phyloP scores from a whole-genome alignment of 768 basidiomycete genomes.

The Psilocybe sp. region DNA sequence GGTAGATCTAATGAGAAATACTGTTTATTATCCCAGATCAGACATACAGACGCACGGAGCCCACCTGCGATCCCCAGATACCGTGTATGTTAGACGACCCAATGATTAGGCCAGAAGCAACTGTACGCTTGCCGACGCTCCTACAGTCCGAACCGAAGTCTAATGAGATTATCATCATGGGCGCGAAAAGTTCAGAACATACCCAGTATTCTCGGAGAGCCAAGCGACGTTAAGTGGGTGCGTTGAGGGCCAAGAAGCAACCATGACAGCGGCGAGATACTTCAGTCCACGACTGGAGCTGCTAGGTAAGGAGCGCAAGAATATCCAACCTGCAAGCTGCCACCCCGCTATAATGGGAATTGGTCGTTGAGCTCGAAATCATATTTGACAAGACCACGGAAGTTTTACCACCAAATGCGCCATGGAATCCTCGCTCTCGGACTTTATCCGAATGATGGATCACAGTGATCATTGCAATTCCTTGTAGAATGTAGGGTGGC shows the following conservation, averaged over 20 bases:
- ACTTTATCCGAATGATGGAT: conserved; percentile 31
- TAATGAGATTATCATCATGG: too few relatives aligned
- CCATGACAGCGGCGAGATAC: conserved; percentile 32
- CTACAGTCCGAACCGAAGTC: too few relatives aligned
- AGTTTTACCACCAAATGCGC: conserved; percentile 30
- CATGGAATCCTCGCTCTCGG: conserved; percentile 32
- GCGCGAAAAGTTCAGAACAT: not conserved
- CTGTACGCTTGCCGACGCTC: conserved; percentile 30
- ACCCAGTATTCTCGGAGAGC: conserved; percentile 39
- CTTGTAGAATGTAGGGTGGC: conserved; percentile 34
- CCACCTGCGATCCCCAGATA: conserved; percentile 29
- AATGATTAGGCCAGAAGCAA: conserved; percentile 34
- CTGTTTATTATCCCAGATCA: not conserved
- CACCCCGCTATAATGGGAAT: conserved; percentile 26
- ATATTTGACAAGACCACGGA: not conserved
- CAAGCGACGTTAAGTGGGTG: conserved; percentile 38
- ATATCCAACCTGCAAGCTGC: conserved; percentile 35
- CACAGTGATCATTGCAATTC: conserved; percentile 28
- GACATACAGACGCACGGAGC: not conserved
- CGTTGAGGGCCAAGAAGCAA: conserved; percentile 35
- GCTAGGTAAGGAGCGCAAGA: conserved; percentile 29
- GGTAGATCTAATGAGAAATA: conserved; percentile 27
- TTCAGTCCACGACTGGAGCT: conserved; percentile 25
- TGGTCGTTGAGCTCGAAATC: not conserved
- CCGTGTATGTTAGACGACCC: conserved; percentile 30